These are phyloP conservation scores for Yamadazyma ubonensis DNA, from an alignment of 805 yeast genomes.

Conservation along the genomic window DNA sequence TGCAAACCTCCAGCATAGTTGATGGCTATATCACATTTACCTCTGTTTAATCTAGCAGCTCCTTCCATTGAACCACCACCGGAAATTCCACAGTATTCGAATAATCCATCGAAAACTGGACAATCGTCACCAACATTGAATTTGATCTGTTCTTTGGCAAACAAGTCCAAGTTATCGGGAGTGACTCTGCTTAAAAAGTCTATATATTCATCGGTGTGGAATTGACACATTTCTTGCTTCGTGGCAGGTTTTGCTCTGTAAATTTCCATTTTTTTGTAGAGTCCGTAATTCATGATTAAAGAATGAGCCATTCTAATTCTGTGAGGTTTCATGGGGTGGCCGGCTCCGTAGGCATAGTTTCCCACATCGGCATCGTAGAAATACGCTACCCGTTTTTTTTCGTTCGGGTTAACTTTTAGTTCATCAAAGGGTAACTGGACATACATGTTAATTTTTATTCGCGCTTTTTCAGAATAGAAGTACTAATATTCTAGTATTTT, in stretches of 20 bases:
- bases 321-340: constrained; percentile 99
- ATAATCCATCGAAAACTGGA: constrained; percentile 93
- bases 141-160: constrained; percentile 82
- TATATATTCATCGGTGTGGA: constrained; percentile 96
- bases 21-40: constrained; percentile 90
- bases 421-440: constrained; percentile 47
- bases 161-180: constrained; percentile 86
- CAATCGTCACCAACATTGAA: constrained; percentile 97
- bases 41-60: constrained; percentile 80
- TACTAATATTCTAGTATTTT: not conserved
- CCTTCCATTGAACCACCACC: constrained; percentile 97
- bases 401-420: constrained; percentile 38
- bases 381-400: constrained; percentile 44
- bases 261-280: constrained; percentile 95
- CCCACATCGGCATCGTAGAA: constrained; percentile 79
- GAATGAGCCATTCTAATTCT: constrained; percentile 98
- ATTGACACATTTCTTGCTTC: constrained; percentile 96
- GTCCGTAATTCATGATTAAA: constrained; percentile 92
- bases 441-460: constrained; percentile 20
- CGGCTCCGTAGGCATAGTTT: constrained; percentile 96
- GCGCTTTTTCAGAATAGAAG: constrained; percentile 1
- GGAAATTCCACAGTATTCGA: constrained; percentile 83
- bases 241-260: constrained; percentile 98
- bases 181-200: constrained; percentile 88
- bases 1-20: constrained; percentile 98